A percentile compares a stretch with the other conserved stretches of the same genome.
These are phyloP conservation scores for Sclerotinia borealis DNA, from an alignment of 2,329 filamentous ascomycete genomes.

Conservation along the genomic window DNA sequence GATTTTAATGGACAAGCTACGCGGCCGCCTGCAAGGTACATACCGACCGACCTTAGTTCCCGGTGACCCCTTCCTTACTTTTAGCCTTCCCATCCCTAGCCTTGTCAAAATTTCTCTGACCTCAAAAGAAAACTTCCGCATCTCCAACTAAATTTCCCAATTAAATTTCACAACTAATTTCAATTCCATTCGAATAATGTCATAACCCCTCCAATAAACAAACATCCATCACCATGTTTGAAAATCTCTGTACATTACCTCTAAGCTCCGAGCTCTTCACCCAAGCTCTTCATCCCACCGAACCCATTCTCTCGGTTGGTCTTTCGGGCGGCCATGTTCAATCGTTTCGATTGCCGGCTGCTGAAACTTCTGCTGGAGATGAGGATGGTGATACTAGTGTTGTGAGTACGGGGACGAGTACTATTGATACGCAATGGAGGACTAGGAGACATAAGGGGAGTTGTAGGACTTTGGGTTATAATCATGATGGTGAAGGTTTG, in stretches of 20 bases:
- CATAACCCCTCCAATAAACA: not conserved
- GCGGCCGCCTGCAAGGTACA: not conserved
- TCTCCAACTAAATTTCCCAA: not conserved
- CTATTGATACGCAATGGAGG: conserved; percentile 78
- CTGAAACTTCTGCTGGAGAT: conserved; percentile 45
- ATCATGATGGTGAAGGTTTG: conserved; percentile 65
- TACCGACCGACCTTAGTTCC: not conserved
- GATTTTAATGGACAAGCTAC: no score
- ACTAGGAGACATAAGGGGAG: conserved; percentile 91
- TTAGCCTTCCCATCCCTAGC: not conserved
- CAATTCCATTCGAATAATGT: not conserved
- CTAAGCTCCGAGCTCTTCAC: conserved; percentile 82
- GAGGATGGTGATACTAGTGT: conserved; percentile 44
- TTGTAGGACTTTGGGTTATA: conserved; percentile 76
- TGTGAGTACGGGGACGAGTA: conserved; percentile 58
- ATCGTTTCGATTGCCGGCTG: conserved; percentile 65
- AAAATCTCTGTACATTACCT: conserved; percentile 86
- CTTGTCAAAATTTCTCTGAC: conserved; percentile 11
- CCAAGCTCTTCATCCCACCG: conserved; percentile 76
- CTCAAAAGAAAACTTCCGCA: not conserved
- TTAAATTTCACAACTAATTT: not conserved
- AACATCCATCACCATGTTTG: conserved; percentile 34
- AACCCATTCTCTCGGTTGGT: conserved; percentile 81
- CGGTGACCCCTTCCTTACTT: not conserved
- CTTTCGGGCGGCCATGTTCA: conserved; percentile 81